Base-by-base conservation (phyloP, 2,329 filamentous ascomycete genomes). In the Metarhizium anisopliae region DNA sequence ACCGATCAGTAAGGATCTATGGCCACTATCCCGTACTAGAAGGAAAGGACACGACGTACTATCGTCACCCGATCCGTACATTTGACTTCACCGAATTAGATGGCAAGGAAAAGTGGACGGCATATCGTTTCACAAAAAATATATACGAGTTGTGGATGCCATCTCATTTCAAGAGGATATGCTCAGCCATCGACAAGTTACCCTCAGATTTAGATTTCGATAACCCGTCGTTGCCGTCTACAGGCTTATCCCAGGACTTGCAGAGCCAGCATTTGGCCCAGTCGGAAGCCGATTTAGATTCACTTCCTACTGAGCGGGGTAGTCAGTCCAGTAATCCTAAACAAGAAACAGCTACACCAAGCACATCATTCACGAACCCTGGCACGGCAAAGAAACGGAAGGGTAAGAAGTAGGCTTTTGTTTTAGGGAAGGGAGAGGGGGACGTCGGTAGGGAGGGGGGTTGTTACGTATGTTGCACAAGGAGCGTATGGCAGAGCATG, bases 11-110 rank as follows among this genome's bases (percentile, higher is more conserved):
- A 7, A 58, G 67, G 18, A 75, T 77, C 38, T 74, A 73, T 57
- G 69, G 70, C 29, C 64, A 75, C 53, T 76, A 76, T 55, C 61
- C 72, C 2, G 65, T 72, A 2, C 67, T 75, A 18, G 63, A 72
- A 47, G 67, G 59, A 13, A 61, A 67, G 1, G 58, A 68, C 6
- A 67, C 58, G 7, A 67, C 65, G 25, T 75, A 70, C 56, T 72
- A 74, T 64, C 69, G 69, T 25, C 66, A 76, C 58, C 61, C 62
- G 0, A 72, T 76, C 51, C 62, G 55, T 36, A 55, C 18, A 0
- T 74, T 73, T 55, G 18, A 52, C 56, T 71, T 75, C 52, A 68
- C 64, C 10, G 20, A 32, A 10, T 32, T 45, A 32, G 38, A 52
- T 8, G 38, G 51, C 36, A 52, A 52, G n/a, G 40, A 52, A n/a